Conservation (phyloP, 1,284 basidiomycete species). For the Wallemia mellicola region DNA sequence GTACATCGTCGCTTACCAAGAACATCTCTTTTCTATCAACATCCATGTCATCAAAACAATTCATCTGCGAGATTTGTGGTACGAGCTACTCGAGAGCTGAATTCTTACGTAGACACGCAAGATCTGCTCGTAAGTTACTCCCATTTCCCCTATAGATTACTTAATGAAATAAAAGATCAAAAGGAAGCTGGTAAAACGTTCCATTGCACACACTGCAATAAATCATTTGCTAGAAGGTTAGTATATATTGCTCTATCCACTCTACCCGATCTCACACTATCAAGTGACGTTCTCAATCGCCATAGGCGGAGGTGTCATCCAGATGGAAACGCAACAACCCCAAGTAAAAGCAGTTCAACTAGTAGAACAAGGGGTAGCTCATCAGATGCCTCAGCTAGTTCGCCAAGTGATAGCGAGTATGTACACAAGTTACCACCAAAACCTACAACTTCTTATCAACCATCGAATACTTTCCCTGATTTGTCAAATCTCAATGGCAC, state of each 20-base stretch:
- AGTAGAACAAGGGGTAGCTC: too few species aligned
- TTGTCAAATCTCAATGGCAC: background rate
- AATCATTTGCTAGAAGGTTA: background rate
- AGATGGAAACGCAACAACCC: background rate
- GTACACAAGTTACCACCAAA: background rate
- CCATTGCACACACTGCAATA: background rate
- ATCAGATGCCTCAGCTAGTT: background rate
- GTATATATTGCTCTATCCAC: background rate
- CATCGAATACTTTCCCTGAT: background rate
- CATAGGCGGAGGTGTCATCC: background rate
- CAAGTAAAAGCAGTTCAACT: too few species aligned
- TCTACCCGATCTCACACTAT: background rate
- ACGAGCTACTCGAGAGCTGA: background rate
- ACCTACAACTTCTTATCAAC: background rate
- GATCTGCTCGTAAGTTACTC: background rate
- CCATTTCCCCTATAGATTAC: background rate
- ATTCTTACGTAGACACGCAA: background rate
- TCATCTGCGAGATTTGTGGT: background rate
- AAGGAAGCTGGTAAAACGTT: slow-evolving; percentile 1
- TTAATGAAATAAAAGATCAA: background rate
- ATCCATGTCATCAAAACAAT: background rate
- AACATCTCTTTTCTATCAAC: background rate
- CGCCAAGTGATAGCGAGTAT: background rate
- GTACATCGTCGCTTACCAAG: background rate
- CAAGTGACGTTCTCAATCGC: background rate